Percentiles rank a stretch among this genome's conserved stretches.
Evolutionary conservation across 306 rosid genomes (phyloP).

Genomic region (Vachellia collinsii): DNA sequence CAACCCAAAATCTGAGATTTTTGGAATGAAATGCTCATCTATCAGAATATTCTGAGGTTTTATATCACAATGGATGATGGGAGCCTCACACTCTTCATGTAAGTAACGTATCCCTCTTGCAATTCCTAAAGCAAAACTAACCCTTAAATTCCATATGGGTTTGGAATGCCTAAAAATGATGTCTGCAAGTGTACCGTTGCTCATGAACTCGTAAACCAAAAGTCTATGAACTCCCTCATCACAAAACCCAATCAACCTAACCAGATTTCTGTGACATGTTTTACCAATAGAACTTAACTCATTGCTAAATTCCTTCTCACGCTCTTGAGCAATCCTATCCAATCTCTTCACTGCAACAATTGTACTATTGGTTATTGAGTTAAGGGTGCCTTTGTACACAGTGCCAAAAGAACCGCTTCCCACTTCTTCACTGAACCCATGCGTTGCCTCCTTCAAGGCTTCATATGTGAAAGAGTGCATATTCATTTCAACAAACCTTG

Average conservation of each 20-base stretch:
- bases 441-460: slow-evolving; percentile 40
- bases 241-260: slow-evolving; percentile 49
- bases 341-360: slow-evolving; percentile 47
- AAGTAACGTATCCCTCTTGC: slow-evolving; percentile 50
- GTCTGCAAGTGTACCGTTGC: slow-evolving; percentile 43
- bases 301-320: slow-evolving; percentile 47
- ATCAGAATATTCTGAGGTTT: slow-evolving; percentile 53
- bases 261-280: slow-evolving; percentile 49
- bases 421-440: slow-evolving; percentile 38
- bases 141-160: slow-evolving; percentile 43
- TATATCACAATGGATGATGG: slow-evolving; percentile 52
- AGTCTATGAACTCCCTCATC: slow-evolving; percentile 44
- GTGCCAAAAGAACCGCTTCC: slow-evolving; percentile 53
- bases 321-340: slow-evolving; percentile 45
- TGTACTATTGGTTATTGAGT: not conserved
- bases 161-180: slow-evolving; percentile 34
- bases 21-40: slow-evolving; percentile 39
- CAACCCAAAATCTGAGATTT: slow-evolving; percentile 50
- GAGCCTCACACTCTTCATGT: slow-evolving; percentile 49
- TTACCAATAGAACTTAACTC: slow-evolving; percentile 50
- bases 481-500: slow-evolving; percentile 39
- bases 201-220: slow-evolving; percentile 49
- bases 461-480: slow-evolving; percentile 38
- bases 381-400: slow-evolving; percentile 46
- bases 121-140: slow-evolving; percentile 45